Conservation (phyloP, 2,329 filamentous ascomycete genomes). For the Paecilomyces dactylethromorphus region DNA sequence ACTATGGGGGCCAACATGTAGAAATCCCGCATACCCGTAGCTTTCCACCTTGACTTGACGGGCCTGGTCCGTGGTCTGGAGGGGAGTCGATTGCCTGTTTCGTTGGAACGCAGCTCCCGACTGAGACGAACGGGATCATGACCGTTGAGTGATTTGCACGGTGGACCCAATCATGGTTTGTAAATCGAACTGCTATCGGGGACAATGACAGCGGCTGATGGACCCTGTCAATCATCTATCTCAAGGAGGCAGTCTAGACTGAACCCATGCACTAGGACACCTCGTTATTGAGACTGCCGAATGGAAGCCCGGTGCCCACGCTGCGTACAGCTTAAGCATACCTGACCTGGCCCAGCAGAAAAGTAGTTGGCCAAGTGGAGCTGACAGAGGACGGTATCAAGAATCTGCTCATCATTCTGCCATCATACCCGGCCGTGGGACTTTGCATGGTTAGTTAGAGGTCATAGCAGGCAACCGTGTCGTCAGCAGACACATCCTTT, state of each 20-base stretch:
- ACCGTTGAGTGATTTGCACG: not conserved
- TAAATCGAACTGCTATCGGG: not conserved
- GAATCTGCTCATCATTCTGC: not conserved
- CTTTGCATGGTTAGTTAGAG: not conserved
- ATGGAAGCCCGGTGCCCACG: not conserved
- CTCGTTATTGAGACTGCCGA: not conserved
- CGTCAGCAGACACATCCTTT: not conserved
- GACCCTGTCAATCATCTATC: not conserved
- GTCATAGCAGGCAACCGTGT: not conserved
- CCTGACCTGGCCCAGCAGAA: not conserved
- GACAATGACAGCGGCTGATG: not conserved
- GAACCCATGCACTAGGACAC: not conserved
- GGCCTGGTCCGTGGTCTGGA: not conserved
- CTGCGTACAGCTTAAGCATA: not conserved
- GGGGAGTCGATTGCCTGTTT: not conserved
- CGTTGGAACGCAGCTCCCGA: not conserved
- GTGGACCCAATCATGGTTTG: not conserved
- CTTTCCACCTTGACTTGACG: not conserved
- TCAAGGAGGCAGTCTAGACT: not conserved
- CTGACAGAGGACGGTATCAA: not conserved
- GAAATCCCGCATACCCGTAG: not conserved
- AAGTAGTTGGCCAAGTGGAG: not conserved
- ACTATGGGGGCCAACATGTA: not conserved
- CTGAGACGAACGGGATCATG: not conserved
- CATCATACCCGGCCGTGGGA: not conserved